Evolutionary conservation across 2,329 filamentous ascomycete species (phyloP), one percentile per base, ranked within the genome.

Genomic region (Aspergillus ochraceus): DNA sequence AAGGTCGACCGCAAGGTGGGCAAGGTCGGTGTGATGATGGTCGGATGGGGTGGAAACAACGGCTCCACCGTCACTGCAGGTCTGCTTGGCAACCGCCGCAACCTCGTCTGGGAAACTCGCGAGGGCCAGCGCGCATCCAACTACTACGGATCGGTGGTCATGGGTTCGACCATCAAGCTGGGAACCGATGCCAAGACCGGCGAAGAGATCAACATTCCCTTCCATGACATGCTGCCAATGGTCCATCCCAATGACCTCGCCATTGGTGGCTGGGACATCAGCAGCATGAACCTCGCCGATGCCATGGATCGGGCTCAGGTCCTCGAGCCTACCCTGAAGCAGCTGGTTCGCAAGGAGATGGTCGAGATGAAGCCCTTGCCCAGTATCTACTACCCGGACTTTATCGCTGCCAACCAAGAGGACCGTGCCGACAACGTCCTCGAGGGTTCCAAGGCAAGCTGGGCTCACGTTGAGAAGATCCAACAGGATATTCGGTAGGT

Each of bases 351-450:
- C 80, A 97, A 98, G 85, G 91, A 98, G 81, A 94, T 98, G 92
- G 82, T 88, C 62, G 82, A 83, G 69, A 90, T 98, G 88, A 88
- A 89, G 69, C 95, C 95, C 30, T 86, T 98, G 64, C 94, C 92
- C 24, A 94, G 90, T 78, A 90, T 98, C 80, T 99, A 99, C 86
- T 99, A 99, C 78, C 95, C 95, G 1, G 95, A 98, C 80, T 99
- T 99, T 83, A 99, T 99, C 74, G 95, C 95, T 67, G 91, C 95
- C 75, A 99, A 99, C 83, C 95, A 99, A 81, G 93, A 95, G 78
- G 92, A 93, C 73, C 90, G 95, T 72, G 95, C 94, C 66, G 92
- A 99, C 81, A 98, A 99, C 72, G 73, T 96, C 64, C 78, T 98
- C 52, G 81, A 90, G 64, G 95, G 95, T 55, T 85, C 83, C 78